phyloP scores from a whole-genome alignment of 306 rosid genomes.

The Gynostemma pentaphyllum region DNA sequence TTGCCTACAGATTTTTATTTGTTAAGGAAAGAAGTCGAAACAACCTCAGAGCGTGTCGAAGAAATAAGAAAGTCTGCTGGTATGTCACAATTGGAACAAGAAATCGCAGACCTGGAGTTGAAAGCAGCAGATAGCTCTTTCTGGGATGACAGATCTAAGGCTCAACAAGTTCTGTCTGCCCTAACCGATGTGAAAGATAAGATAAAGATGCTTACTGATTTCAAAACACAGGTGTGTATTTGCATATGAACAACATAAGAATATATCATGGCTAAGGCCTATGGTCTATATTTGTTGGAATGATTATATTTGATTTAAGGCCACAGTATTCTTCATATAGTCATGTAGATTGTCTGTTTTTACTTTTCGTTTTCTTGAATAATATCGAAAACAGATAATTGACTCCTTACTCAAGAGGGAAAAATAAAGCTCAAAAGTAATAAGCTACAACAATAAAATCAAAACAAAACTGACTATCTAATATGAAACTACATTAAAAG shows the following conservation, averaged over 20 bases:
- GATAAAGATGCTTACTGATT: constrained; percentile 56
- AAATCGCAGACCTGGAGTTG: constrained; percentile 58
- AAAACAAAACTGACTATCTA: background rate
- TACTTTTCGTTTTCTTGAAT: background rate
- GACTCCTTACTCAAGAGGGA: background rate
- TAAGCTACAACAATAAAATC: background rate
- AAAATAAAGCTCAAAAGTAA: background rate
- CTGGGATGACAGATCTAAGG: constrained; percentile 76
- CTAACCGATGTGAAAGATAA: constrained; percentile 75
- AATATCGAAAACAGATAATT: background rate
- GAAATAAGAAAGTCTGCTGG: constrained; percentile 73
- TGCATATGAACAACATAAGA: background rate
- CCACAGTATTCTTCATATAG: background rate
- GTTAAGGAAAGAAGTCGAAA: constrained; percentile 66
- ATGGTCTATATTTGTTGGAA: background rate
- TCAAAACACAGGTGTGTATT: constrained; percentile 53
- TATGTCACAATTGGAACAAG: constrained; percentile 45
- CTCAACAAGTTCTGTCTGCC: constrained; percentile 64
- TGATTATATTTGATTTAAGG: background rate
- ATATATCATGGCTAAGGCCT: background rate
- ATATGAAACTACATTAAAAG: background rate
- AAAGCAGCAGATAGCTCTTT: constrained; percentile 57
- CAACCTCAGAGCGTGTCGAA: constrained; percentile 42
- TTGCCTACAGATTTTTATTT: constrained; percentile 68
- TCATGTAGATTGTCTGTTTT: background rate